These are phyloP conservation scores for Blyttiomyces sp. DNA, from an alignment of 371 early-diverging fungal species.

Conservation along the genomic window DNA sequence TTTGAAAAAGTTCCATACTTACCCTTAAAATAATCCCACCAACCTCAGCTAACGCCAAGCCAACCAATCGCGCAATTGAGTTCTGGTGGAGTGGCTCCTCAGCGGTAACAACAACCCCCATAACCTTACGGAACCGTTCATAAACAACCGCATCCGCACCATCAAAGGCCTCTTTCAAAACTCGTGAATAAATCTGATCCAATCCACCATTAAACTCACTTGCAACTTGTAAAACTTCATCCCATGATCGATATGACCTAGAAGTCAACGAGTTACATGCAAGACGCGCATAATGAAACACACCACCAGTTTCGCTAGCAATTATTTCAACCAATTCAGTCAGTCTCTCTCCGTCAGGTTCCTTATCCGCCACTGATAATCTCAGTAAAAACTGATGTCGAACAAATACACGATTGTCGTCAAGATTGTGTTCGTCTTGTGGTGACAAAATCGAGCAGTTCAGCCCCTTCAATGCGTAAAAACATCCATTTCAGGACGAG, in stretches of 20 bases:
- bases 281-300: background rate
- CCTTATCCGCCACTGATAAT: background rate
- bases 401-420: background rate
- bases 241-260: too few relatives aligned
- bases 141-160: background rate
- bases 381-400: background rate
- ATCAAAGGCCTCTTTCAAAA: background rate
- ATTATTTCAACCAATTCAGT: background rate
- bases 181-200: background rate
- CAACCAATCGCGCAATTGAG: background rate
- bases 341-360: background rate
- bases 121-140: background rate
- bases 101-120: background rate
- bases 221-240: too few relatives aligned
- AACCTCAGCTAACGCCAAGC: background rate
- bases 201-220: background rate
- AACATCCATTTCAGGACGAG: slow-evolving; percentile 5
- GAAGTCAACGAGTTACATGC: background rate
- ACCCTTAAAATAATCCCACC: background rate
- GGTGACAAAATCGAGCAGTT: background rate
- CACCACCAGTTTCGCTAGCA: background rate
- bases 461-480: background rate
- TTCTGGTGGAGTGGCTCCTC: background rate
- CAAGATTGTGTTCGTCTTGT: background rate
- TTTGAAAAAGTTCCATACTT: too few relatives aligned